Evolutionary conservation across 768 basidiomycete species (phyloP), one percentile per base, ranked within the genome.

Genomic region (Strobilomyces confusus): DNA sequence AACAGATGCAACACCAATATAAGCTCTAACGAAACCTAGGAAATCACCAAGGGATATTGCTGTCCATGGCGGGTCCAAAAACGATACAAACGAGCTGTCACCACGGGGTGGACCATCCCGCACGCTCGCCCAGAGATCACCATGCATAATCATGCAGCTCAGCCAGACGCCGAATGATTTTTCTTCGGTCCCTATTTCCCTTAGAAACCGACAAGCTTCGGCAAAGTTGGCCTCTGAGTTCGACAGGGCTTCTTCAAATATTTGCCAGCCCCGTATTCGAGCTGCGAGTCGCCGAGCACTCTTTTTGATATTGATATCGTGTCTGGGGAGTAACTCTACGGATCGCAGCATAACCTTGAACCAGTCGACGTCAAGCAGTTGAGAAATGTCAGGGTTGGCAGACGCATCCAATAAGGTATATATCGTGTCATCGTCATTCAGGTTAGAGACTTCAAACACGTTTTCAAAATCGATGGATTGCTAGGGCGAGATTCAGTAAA

Each of bases 121-220:
- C 19, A 69, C 17, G 5, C 8, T 48, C 11, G 72, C 60, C 41
- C 76, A 63, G 14, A 90, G 67, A 50, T 81, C 78, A 1, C 70
- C 73, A 41, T 86, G 79, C n/a, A 75, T 74, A 25, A 82, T 73
- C 78, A 90, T 82, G 11, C 81, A 84, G 50, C 80, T 82, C 13
- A 91, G 71, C 84, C 84, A 89, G 43, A 86, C 82, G 7, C 88
- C 89, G 48, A 86, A 75, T 2, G 86, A 78, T 52, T 80, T 77
- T 57, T 90, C 89, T 44, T 85, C 84, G 2, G 73, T 66, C 12
- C 81, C 78, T 14, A 89, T 72, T 32, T 89, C 84, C 55, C 77
- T 79, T 22, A 91, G 66, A 60, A 84, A 76, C 5, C 56, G 65
- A 14, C 75, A 76, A n/a, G 81, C 75, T 7, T 65, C 66, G 1